These are phyloP conservation scores for Dipteronia dyeriana DNA, from an alignment of 345 rosid species.

Conservation along the genomic window DNA sequence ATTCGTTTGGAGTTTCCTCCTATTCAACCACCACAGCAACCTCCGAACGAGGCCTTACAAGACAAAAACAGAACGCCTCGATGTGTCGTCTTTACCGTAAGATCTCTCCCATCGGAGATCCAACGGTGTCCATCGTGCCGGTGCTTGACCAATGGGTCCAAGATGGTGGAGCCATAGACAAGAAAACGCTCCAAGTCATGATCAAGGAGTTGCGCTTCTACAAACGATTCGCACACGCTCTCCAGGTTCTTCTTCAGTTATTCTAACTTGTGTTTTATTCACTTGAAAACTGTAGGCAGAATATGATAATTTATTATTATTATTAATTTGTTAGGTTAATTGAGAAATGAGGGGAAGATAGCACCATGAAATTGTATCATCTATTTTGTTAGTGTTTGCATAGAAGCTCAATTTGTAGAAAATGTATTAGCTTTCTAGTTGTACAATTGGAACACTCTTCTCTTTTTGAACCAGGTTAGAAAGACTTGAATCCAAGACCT, in stretches of 20 bases:
- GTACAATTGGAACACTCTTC: no score
- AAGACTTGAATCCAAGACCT: no score
- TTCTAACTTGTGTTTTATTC: no score
- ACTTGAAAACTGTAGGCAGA: no score
- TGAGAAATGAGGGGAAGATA: neutral
- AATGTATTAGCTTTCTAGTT: no score
- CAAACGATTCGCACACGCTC: conserved; percentile 40
- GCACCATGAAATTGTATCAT: neutral
- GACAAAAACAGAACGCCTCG: no score
- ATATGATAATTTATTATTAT: no score
- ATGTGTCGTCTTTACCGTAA: conserved; percentile 23
- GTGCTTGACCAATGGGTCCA: conserved; percentile 46
- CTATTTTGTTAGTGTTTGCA: neutral
- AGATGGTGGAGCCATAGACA: conserved; percentile 31
- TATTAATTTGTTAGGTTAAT: neutral
- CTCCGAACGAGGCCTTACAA: no score
- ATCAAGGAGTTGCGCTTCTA: conserved; percentile 29
- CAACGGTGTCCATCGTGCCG: conserved; percentile 29
- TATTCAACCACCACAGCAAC: neutral
- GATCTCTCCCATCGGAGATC: conserved; percentile 37
- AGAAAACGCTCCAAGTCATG: conserved; percentile 9
- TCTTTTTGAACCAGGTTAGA: no score
- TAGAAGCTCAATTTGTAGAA: neutral
- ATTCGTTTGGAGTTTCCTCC: neutral
- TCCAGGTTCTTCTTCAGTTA: conserved; percentile 29